Conservation (phyloP, 2,329 filamentous ascomycete genomes). For the Ascochyta lentis region DNA sequence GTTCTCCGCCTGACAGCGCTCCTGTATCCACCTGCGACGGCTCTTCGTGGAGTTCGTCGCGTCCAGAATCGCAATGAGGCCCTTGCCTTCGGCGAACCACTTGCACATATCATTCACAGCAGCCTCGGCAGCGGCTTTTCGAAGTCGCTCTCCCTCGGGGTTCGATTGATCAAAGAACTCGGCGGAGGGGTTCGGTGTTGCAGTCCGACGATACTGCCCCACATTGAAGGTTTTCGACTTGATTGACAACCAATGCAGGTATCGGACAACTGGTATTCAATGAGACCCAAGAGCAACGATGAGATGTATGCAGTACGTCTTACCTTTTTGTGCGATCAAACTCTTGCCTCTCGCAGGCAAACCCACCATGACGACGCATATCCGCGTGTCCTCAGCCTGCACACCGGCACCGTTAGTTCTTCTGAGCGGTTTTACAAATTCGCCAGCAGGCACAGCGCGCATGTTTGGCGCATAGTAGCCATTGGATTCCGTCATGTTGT, state of each 20-base stretch:
- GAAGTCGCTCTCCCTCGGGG: constrained; percentile 85
- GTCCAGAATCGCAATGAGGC: constrained; percentile 91
- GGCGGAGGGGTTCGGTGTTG: constrained; percentile 87
- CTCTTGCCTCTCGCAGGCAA: constrained; percentile 95
- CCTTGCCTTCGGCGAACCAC: constrained; percentile 81
- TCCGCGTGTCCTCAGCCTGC: constrained; percentile 93
- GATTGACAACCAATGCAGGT: constrained; percentile 96
- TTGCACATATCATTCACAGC: constrained; percentile 92
- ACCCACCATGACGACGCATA: constrained; percentile 99
- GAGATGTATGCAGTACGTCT: constrained; percentile 24
- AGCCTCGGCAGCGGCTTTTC: constrained; percentile 86
- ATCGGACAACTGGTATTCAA: constrained; percentile 62
- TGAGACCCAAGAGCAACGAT: constrained; percentile 18
- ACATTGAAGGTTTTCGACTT: constrained; percentile 96
- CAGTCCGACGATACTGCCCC: constrained; percentile 88
- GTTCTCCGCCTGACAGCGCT: constrained; percentile 74
- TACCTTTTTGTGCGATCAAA: constrained; percentile 96
- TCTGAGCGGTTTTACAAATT: constrained; percentile 53
- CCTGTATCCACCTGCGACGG: constrained; percentile 88
- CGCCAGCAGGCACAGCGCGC: constrained; percentile 51
- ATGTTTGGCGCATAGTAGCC: constrained; percentile 49
- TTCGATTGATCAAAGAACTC: constrained; percentile 96
- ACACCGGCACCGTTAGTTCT: constrained; percentile 70
- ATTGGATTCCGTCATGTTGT: constrained; percentile 44
- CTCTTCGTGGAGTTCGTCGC: constrained; percentile 95